phyloP scores from a whole-genome alignment of 495 filamentous ascomycete species.

The Talaromyces proteolyticus region DNA sequence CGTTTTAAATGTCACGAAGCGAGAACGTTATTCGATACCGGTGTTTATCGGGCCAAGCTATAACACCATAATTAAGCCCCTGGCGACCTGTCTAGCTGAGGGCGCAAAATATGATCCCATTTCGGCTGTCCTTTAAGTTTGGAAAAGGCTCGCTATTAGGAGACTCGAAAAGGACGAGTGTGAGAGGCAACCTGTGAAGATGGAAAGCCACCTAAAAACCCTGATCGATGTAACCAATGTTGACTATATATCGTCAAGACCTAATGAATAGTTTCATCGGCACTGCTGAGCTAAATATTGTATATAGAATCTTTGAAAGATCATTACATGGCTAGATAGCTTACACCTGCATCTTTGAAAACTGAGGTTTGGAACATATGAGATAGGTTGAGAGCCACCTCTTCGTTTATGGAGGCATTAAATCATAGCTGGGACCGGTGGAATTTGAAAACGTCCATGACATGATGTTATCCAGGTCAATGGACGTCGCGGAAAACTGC shows the following conservation, averaged over 20 bases:
- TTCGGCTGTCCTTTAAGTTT: conserved; percentile 1
- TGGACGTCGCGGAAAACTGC: neutral
- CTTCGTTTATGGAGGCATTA: neutral
- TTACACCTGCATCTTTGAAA: no score
- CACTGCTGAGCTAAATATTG: no score
- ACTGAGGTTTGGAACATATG: no score
- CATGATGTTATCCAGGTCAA: conserved; percentile 1
- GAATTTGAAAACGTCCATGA: neutral
- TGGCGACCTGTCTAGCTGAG: neutral
- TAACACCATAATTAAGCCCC: conserved; percentile 11
- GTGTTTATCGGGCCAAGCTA: conserved; percentile 40
- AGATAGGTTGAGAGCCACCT: no score
- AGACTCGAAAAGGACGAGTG: neutral
- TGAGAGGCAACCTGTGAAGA: conserved; percentile 1
- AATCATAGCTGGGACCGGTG: neutral
- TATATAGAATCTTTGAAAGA: no score
- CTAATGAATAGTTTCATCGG: no score
- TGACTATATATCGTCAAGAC: no score
- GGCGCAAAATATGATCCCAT: conserved; percentile 3
- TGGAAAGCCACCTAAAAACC: conserved; percentile 1
- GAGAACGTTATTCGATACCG: conserved; percentile 40
- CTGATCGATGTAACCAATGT: neutral
- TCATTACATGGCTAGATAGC: no score
- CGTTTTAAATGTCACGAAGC: conserved; percentile 38
- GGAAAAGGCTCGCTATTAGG: conserved; percentile 1